These are phyloP conservation scores for Amesomyces nigricolor DNA, from an alignment of 2,329 filamentous ascomycete genomes.

Conservation along the genomic window DNA sequence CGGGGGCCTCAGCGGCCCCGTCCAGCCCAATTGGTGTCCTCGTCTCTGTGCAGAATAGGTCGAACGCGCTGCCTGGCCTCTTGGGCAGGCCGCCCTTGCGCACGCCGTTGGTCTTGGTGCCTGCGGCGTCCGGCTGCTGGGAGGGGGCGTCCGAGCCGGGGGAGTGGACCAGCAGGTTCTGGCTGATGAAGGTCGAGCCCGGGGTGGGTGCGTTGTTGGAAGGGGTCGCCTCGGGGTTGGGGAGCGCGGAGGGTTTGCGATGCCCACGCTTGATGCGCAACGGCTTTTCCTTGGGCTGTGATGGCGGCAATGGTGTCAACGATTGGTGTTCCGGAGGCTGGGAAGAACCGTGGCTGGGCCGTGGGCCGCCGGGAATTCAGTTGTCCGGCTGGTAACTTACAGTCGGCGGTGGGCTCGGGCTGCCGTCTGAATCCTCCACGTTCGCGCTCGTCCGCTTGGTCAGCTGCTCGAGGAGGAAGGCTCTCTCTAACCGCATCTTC, in stretches of 20 bases:
- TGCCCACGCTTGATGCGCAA: conserved; percentile 69
- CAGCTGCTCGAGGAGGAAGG: conserved; percentile 67
- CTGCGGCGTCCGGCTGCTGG: conserved; percentile 26
- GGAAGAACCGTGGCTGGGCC: conserved; percentile 16
- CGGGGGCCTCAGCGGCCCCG: conserved; percentile 29
- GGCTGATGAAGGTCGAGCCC: conserved; percentile 42
- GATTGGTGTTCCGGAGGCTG: conserved; percentile 10
- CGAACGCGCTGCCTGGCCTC: conserved; percentile 45
- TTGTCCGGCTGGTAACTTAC: conserved; percentile 42
- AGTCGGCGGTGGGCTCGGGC: conserved; percentile 72
- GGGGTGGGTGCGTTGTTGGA: conserved; percentile 25
- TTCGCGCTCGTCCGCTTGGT: conserved; percentile 68
- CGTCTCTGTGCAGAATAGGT: conserved; percentile 49
- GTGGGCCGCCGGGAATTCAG: conserved; percentile 5
- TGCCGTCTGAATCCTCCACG: conserved; percentile 72
- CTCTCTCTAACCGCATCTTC: conserved; percentile 83
- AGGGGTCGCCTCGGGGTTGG: conserved; percentile 37
- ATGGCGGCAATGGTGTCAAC: conserved; percentile 20
- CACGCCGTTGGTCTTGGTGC: conserved; percentile 26
- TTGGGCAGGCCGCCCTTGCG: conserved; percentile 30
- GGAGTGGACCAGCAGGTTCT: conserved; percentile 42
- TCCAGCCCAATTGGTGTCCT: conserved; percentile 40
- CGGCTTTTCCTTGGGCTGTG: conserved; percentile 71
- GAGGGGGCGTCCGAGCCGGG: conserved; percentile 50
- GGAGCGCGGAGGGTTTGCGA: conserved; percentile 51